Evolutionary conservation across 306 rosid species (phyloP), one percentile per base, ranked within the genome.

Genomic region (Inga oerstediana): DNA sequence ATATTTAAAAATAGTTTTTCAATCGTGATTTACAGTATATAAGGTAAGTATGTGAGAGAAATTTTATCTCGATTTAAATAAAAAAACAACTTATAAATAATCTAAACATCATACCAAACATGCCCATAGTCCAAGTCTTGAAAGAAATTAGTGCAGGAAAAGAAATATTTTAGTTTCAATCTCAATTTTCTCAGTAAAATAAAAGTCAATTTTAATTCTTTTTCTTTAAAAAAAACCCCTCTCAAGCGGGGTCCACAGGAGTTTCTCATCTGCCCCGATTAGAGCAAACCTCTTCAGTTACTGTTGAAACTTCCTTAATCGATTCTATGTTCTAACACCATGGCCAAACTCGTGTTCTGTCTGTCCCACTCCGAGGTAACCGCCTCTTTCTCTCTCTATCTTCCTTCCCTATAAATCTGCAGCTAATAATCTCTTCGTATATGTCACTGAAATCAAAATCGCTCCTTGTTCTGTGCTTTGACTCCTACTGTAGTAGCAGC

Each of bases 301-400:
- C 59, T 39, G 68, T 56, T 24, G 19, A 80, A 9, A 10, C 65
- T 58, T 12, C 84, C 73, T 61, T 65, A 82, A 62, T 65, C 76
- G 19, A 75, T 66, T 72, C 81, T 78, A 54, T 11, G 76, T 54
- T 51, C 70, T 83, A 44, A 80, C 43, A 7, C 81, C 72, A 81
- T 78, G 87, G 77, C 80, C 73, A 52, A 75, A 43, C 71, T 79
- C 66, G 61, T 76, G 66, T 77, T 66, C 74, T 56, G 44, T 54
- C 45, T 80, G 77, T 80, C 58, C 27, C 43, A 20, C 43, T 74
- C 78, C 86, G 64, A 86, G 86, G 84, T 86, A 80, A 87, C 85
- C 78, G 79, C 85, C 75, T 61, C 32, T 59, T 34, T 62, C 82
- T 30, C 27, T 80, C 59, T 65, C 66, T 82, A 15, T 39, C 74